Percentiles rank a stretch among this genome's conserved stretches.
These are phyloP conservation scores for Candida vaughaniae DNA, from an alignment of 805 yeast genomes.

Conservation along the genomic window DNA sequence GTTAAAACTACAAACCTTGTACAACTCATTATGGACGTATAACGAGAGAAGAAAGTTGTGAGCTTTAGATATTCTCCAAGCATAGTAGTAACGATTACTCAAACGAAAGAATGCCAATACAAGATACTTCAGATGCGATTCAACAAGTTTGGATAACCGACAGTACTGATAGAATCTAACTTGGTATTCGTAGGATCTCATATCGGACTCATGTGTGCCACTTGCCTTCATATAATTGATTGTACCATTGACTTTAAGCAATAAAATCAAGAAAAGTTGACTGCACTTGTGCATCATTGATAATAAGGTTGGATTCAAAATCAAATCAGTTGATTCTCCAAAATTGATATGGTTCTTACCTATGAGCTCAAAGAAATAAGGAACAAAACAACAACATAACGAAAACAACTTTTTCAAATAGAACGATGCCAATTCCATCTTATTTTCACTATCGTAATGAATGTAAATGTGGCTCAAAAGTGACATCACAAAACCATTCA, in stretches of 20 bases:
- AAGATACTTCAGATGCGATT: slow-evolving; percentile 19
- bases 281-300: slow-evolving; percentile 25
- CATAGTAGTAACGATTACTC: slow-evolving; percentile 60
- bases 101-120: slow-evolving; percentile 37
- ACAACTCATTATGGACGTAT: slow-evolving; percentile 28
- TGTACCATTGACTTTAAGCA: slow-evolving; percentile 22
- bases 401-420: slow-evolving; percentile 31
- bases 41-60: slow-evolving; percentile 41
- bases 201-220: slow-evolving; percentile 18
- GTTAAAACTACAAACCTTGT: slow-evolving; percentile 12
- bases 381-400: slow-evolving; percentile 23
- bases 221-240: slow-evolving; percentile 21
- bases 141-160: slow-evolving; percentile 24
- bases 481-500: slow-evolving; percentile 27
- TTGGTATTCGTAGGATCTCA: slow-evolving; percentile 18
- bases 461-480: slow-evolving; percentile 34
- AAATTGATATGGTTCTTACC: slow-evolving; percentile 33
- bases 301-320: slow-evolving; percentile 40
- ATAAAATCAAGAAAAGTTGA: slow-evolving; percentile 25
- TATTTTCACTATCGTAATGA: slow-evolving; percentile 35
- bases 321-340: slow-evolving; percentile 40
- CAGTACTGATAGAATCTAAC: slow-evolving; percentile 21
- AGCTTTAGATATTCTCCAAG: slow-evolving; percentile 67
- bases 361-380: slow-evolving; percentile 30
- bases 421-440: slow-evolving; percentile 29